Evolutionary conservation across 495 filamentous ascomycete genomes (phyloP).

Genomic region (Ramalina intermedia): DNA sequence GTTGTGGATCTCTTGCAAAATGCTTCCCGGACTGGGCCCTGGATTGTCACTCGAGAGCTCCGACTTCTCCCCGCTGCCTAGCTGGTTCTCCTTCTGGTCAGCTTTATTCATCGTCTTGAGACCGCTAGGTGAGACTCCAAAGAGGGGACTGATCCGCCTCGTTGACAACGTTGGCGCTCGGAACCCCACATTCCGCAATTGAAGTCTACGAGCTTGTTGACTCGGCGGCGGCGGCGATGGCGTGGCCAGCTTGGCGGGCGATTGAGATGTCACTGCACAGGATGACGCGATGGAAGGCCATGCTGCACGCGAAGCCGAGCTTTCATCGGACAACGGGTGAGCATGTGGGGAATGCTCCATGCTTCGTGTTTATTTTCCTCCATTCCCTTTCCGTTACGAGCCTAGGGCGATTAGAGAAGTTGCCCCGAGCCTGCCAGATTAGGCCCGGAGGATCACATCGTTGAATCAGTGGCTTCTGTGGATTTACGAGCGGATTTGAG

Average conservation of each 20-base stretch:
- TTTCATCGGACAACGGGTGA: constrained; percentile 8
- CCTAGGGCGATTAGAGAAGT: no score
- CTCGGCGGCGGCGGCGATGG: background rate
- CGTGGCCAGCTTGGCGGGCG: background rate
- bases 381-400: constrained; percentile 1
- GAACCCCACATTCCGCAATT: constrained; percentile 24
- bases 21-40: constrained; percentile 13
- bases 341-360: constrained; percentile 16
- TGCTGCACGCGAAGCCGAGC: background rate
- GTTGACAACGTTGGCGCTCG: constrained; percentile 15
- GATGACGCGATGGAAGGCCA: background rate
- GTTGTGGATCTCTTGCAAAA: constrained; percentile 21
- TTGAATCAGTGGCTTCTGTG: no score
- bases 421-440: no score
- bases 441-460: no score
- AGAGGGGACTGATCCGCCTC: constrained; percentile 16
- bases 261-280: background rate
- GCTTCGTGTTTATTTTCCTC: background rate
- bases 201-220: constrained; percentile 19
- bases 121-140: background rate
- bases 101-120: constrained; percentile 6
- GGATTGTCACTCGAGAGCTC: constrained; percentile 8
- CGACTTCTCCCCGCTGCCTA: constrained; percentile 1
- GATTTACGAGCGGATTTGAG: no score
- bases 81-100: constrained; percentile 11